Conservation (phyloP, 768 basidiomycete genomes). For the Amanita muscaria region DNA sequence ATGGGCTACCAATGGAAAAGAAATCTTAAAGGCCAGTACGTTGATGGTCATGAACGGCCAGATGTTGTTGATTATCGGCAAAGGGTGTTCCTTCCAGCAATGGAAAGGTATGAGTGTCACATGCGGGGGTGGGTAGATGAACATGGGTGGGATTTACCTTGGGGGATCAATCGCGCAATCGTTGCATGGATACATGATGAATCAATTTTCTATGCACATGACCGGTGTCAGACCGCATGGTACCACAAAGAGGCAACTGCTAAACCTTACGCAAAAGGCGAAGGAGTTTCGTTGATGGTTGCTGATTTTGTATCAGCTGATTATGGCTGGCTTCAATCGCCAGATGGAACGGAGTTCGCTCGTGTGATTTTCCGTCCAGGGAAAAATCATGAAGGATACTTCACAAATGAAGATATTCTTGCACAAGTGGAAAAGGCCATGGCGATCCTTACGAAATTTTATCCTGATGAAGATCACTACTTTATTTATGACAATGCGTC, state of each 20-base stretch:
- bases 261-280: conserved; percentile 15
- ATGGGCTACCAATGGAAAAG: not conserved
- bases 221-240: conserved; percentile 17
- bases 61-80: conserved; percentile 23
- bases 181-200: conserved; percentile 30
- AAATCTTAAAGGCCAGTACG: conserved; percentile 11
- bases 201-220: conserved; percentile 31
- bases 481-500: conserved; percentile 24
- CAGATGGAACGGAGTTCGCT: conserved; percentile 13
- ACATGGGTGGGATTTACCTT: not conserved
- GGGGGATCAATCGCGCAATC: not conserved
- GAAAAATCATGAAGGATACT: conserved; percentile 23
- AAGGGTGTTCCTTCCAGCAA: not conserved
- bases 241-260: not conserved
- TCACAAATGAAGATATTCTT: conserved; percentile 22
- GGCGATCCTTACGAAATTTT: conserved; percentile 15
- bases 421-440: conserved; percentile 18
- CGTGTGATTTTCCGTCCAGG: conserved; percentile 17
- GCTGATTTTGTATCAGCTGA: conserved; percentile 23
- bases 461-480: conserved; percentile 23
- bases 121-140: not conserved
- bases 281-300: conserved; percentile 21
- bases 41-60: conserved; percentile 23
- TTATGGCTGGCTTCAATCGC: conserved; percentile 15
- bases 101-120: not conserved